Base-by-base conservation (phyloP, 2,329 filamentous ascomycete species). In the Aspergillus clavatus region DNA sequence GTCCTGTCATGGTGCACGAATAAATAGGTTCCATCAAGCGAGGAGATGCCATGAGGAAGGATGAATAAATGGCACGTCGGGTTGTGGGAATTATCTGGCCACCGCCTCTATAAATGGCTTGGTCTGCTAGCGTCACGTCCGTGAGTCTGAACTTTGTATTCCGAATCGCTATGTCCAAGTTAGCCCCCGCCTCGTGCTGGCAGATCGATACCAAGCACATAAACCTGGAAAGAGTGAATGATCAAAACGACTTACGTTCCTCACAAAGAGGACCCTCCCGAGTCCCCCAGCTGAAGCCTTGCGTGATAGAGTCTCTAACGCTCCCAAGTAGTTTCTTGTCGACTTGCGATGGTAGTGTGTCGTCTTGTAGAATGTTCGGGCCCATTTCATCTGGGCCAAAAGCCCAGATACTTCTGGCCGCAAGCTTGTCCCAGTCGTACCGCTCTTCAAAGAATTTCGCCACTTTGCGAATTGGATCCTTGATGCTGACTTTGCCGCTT, bases 131-230 rank as follows among this genome's bases (percentile, higher is more conserved):
- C 33, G 86, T 77, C 43, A 95, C 82, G 63, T 97, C 91, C 50
- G 90, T 97, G 61, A 98, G 82, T 64, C 90, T 89, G 79, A 98
- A 98, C 65, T 95, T 96, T 57, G 89, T 89, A 70, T 98, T 98
- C 58, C 93, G 90, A 62, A 98, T 97, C 26, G 93, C 86, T 89
- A 60, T 52, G 50, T 35, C 4, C 14, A 35, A 35, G 12, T 35
- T 35, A 35, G 31, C 18, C 31, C 19, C 18, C 31, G 12, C 19
- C 2, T 24, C 8, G 5, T 8, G 4, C 23, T 24, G 23, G 23
- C 8, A 24, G 8, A 24, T 24, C 4, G 4, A 5, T 8, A 24
- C 8, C 23, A n/a, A n/a, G n/a, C 23, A 24, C 23, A 24, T 8
- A 24, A 24, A 24, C 8, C 10, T 10, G 18, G 11, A 21, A 5